Evolutionary conservation across 768 basidiomycete species (phyloP), one percentile per base, ranked within the genome.

Genomic region (Leccinellum albellum): DNA sequence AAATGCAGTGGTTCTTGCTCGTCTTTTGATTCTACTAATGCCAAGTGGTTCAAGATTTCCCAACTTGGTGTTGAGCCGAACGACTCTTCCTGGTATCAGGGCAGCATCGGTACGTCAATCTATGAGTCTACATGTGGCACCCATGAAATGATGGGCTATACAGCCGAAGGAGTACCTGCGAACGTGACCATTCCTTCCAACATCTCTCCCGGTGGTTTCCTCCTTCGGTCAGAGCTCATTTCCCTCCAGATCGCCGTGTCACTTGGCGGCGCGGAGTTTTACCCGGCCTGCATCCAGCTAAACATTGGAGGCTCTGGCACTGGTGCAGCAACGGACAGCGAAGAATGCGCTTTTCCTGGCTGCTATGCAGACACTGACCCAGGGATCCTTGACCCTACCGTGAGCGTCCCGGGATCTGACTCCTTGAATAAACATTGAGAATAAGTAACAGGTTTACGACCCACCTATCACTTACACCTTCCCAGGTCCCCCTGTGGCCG

Each of bases 171-270:
- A 4, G 64, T 54, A 17, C 64, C 75, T 1, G 78, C 75, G 1
- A 74, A 64, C 13, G 73, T 80, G 6, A 75, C 72, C 2, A 68
- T 86, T 51, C 85, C 85, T 10, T 55, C 64, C 15, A 79, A 75
- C 53, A 72, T 93, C 51, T 78, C 81, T 0, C 69, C 87, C 1
- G 90, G 90, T 2, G 77, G 85, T 63, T 93, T 91, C 67, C 75
- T 92, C 48, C 69, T 91, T 63, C 87, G 90, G 6, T 83, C 89
- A 69, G 90, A 92, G 56, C 81, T 92, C 67, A 85, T 92, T 68
- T 83, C 87, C 9, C 82, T 92, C 15, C 90, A 92, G 61, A 76
- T 82, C 33, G 89, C 78, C n/a, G 72, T 70, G 29, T 60, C 67
- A 2, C 6, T 57, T 6, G 83, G 84, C 6, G 87, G 87, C 15